Base-by-base conservation (phyloP, 148 eudicot genomes). In the Suaeda aralocaspica region DNA sequence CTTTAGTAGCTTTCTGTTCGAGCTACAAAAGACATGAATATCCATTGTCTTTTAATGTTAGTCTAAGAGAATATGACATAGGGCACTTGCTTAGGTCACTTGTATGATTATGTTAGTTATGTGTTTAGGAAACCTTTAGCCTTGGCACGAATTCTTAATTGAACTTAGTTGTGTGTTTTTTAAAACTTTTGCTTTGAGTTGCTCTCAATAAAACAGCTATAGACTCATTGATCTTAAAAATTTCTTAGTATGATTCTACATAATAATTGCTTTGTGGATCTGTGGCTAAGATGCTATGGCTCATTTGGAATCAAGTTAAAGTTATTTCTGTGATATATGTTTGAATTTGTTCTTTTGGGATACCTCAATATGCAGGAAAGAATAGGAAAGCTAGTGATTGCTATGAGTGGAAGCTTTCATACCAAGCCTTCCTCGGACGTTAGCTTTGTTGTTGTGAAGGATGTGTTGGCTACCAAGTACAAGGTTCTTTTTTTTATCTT, bases 401-500 rank as follows among this genome's bases (percentile, higher is more conserved):
- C 90, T 59, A 95, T 95, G 99, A 92, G 96, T 67, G 99, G 99
- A 76, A 84, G 71, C 52, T 66, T 88, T 75, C 83, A 82, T 52
- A 56, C 82, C 58, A 91, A 73, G 78, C 46, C 89, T 65, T 89
- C 99, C 61, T 72, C 79, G 46, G 99, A 95, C 84, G 84, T 95
- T 80, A 95, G 80, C 80, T 95, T 95, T 86, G 88, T 95, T 33
- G 80, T 95, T 39, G 97, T 84, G 60, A 95, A 91, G 83, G 80
- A 77, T 83, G 99, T 95, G 69, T 70, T 80, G 78, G 92, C 97
- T 83, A 90, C 87, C 41, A 95, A 91, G 78, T 95, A 95, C 66
- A 86, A 91, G 99, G 99, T 95, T 74, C 26, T 44, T 39, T 59
- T 48, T 48, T 5, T 2, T 48, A 14, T 48, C 14, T 48, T 2